Conservation (phyloP, 176 grass and related monocot species). For the Ensete ventricosum region DNA sequence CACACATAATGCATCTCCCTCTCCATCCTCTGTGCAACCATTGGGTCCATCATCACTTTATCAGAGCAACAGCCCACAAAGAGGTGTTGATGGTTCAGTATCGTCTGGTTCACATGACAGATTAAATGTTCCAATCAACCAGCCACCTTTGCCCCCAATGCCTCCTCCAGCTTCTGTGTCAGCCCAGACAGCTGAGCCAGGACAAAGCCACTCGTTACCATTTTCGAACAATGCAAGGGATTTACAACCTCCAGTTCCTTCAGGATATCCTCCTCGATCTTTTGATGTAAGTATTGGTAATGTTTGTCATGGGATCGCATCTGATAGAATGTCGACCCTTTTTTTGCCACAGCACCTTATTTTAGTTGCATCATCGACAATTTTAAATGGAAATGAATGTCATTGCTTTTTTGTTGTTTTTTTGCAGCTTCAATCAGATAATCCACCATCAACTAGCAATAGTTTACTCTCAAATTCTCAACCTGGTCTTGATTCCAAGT, state of each 20-base stretch:
- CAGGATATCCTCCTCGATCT: constrained; percentile 57
- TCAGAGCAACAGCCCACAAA: constrained; percentile 35
- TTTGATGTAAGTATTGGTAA: constrained; percentile 51
- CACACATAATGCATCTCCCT: constrained; percentile 19
- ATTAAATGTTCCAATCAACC: constrained; percentile 39
- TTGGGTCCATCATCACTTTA: constrained; percentile 28
- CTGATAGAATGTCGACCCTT: constrained; percentile 30
- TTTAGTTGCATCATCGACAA: background rate
- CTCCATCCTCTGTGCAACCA: constrained; percentile 25
- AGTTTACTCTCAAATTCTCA: constrained; percentile 49
- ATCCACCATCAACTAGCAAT: constrained; percentile 34
- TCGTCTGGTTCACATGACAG: constrained; percentile 37
- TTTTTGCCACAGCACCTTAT: background rate
- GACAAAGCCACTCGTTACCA: constrained; percentile 34
- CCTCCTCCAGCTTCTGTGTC: constrained; percentile 54
- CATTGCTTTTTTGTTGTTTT: constrained; percentile 7
- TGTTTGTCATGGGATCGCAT: constrained; percentile 38
- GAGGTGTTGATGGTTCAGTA: constrained; percentile 28
- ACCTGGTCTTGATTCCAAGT: constrained; percentile 50
- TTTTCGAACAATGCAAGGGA: constrained; percentile 40
- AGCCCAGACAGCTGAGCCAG: constrained; percentile 45
- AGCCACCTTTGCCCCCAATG: constrained; percentile 75
- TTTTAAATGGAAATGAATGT: constrained; percentile 13
- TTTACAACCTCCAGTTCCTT: constrained; percentile 46
- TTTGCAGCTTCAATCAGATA: constrained; percentile 68